Percentiles rank a stretch among this genome's conserved stretches.
These are phyloP conservation scores for Epichloe elymi DNA, from an alignment of 2,329 filamentous ascomycete genomes.

Conservation along the genomic window DNA sequence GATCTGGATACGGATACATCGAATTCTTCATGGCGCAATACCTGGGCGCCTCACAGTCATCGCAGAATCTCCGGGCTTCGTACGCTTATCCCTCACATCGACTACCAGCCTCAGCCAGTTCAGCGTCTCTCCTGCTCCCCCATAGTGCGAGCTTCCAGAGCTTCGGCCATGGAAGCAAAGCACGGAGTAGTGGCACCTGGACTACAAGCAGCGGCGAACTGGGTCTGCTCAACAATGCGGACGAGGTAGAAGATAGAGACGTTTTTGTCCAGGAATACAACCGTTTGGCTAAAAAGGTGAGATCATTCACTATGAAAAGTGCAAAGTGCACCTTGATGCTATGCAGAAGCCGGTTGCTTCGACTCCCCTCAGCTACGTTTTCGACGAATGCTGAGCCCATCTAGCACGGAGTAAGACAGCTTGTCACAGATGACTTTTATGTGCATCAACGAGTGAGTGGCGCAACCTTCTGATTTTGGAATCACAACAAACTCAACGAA, in stretches of 20 bases:
- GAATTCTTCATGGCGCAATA: constrained; percentile 13
- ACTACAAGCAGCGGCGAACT: constrained; percentile 40
- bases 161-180: constrained; percentile 10
- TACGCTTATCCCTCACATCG: constrained; percentile 7
- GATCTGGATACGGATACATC: background rate
- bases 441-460: constrained; percentile 20
- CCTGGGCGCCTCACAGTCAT: constrained; percentile 7
- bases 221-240: constrained; percentile 32
- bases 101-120: constrained; percentile 14
- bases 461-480: background rate
- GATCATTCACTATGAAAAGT: background rate
- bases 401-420: constrained; percentile 39
- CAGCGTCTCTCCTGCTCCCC: constrained; percentile 13
- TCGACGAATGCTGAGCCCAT: background rate
- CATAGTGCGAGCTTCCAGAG: constrained; percentile 15
- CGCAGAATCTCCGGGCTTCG: constrained; percentile 9
- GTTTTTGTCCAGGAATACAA: constrained; percentile 47
- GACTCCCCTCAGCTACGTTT: background rate
- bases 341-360: background rate
- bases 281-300: constrained; percentile 42
- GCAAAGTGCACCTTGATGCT: background rate
- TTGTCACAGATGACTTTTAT: constrained; percentile 24
- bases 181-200: constrained; percentile 41
- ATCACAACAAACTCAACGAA: background rate
- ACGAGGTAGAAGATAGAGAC: constrained; percentile 34